Evolutionary conservation across 2,329 filamentous ascomycete genomes (phyloP).

Genomic region (Clarireedia paspali): DNA sequence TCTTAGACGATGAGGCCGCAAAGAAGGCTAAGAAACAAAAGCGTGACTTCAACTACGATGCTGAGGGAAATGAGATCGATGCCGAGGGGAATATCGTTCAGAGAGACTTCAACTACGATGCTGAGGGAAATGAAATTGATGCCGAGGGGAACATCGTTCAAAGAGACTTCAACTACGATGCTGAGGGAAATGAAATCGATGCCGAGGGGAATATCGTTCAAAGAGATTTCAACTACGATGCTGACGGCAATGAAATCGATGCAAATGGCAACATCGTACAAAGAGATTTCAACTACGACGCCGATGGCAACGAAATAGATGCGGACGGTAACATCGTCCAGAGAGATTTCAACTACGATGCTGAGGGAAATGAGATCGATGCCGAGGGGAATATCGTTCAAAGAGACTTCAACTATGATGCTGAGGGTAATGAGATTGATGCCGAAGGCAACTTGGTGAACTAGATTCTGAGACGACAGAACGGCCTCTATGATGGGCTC

Average conservation of each 20-base stretch:
- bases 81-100: background rate
- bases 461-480: too few species aligned
- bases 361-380: background rate
- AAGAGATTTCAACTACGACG: background rate
- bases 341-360: background rate
- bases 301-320: constrained; percentile 1
- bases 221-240: background rate
- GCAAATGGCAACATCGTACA: background rate
- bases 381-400: background rate
- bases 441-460: background rate
- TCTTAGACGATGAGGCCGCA: background rate
- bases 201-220: background rate
- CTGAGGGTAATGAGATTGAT: background rate
- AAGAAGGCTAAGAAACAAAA: background rate
- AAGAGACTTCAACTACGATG: background rate
- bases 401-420: background rate
- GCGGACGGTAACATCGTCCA: background rate
- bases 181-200: background rate
- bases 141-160: background rate
- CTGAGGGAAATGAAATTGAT: background rate
- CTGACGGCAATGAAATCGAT: background rate
- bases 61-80: constrained; percentile 11
- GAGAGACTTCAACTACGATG: background rate
- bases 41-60: constrained; percentile 8
- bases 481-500: too few species aligned